Conservation (phyloP, 2,329 filamentous ascomycete genomes). For the Alternaria novae-zelandiae region DNA sequence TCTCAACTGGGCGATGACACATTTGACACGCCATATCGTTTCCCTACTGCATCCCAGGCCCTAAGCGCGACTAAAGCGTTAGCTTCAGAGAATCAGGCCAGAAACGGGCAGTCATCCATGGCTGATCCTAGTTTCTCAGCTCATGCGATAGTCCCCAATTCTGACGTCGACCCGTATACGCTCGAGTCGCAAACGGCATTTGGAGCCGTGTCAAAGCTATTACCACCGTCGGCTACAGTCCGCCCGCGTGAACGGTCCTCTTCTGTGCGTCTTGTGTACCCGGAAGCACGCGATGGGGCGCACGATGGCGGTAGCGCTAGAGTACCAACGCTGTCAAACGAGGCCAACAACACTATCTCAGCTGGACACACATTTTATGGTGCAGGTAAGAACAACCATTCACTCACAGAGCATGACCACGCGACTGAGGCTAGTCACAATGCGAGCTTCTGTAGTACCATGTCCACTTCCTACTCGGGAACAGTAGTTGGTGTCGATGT, state of each 20-base stretch:
- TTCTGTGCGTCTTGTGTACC: conserved; percentile 22
- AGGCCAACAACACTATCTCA: conserved; percentile 27
- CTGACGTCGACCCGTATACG: conserved; percentile 1
- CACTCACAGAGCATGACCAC: conserved; percentile 23
- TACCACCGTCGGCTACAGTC: conserved; percentile 19
- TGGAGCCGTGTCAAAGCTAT: conserved; percentile 13
- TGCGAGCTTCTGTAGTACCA: conserved; percentile 43
- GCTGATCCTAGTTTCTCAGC: conserved; percentile 7
- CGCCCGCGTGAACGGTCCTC: conserved; percentile 18
- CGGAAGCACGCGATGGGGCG: conserved; percentile 30
- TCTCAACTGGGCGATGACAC: background rate
- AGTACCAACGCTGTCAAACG: conserved; percentile 16
- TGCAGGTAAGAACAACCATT: conserved; percentile 21
- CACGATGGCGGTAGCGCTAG: conserved; percentile 16
- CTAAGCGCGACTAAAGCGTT: background rate
- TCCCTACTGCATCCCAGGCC: background rate
- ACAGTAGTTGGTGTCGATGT: conserved; percentile 45
- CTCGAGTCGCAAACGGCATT: conserved; percentile 4
- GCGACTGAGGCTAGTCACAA: conserved; percentile 30
- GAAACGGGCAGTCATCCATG: conserved; percentile 15
- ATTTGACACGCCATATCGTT: background rate
- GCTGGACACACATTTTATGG: conserved; percentile 32
- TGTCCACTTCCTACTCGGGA: conserved; percentile 44
- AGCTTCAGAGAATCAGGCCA: conserved; percentile 14
- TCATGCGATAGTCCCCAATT: conserved; percentile 6